Base-by-base conservation (phyloP, 768 basidiomycete genomes). In the Mycena epipterygia region DNA sequence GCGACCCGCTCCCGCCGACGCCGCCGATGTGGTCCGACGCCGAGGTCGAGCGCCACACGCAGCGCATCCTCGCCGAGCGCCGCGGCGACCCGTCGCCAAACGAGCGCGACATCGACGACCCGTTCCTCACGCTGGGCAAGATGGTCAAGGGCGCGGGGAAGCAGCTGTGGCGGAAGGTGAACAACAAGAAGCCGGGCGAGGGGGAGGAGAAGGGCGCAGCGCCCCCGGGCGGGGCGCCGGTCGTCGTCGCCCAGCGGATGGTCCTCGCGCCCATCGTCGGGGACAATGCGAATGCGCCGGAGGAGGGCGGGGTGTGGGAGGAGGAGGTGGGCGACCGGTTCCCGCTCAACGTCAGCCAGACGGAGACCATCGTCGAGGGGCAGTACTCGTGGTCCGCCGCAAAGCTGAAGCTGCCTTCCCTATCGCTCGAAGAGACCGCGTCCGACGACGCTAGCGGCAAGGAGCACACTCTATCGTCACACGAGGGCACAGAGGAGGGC, bases 91-190 rank as follows among this genome's bases (percentile, higher is more conserved):
- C 37, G 25, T 30, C 37, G 9, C 39, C 35, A 14, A 21, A 17
- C 12, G 77, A 76, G 4, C 80, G 81, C 44, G 76, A 72, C 37
- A 61, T 77, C 41, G 87, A 88, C 67, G 88, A 89, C 76, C 85
- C 88, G 23, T 76, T 90, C 48, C 29, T 86, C 64, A 75, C 79
- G 23, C 75, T 91, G 48, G 89, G 89, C 65, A 86, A 79, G 79
- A 78, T 88, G 67, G 78, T 90, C 64, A 89, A 86, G 76, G 87
- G 77, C 37, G 84, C 87, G 21, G 83, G 89, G 76, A 84, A 80
- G 44, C 74, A 80, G 46, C 72, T 90, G 32, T 90, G 89, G 89
- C 84, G 79, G 75, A 86, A 82, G 76, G 79, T 89, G 59, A 84
- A 84, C 62, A 69, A 79, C 53, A 86, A 82, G 77, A 77, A 82